Base-by-base conservation (phyloP, 108 stramenopile species). In the Pseudonitzschia multistriata region DNA sequence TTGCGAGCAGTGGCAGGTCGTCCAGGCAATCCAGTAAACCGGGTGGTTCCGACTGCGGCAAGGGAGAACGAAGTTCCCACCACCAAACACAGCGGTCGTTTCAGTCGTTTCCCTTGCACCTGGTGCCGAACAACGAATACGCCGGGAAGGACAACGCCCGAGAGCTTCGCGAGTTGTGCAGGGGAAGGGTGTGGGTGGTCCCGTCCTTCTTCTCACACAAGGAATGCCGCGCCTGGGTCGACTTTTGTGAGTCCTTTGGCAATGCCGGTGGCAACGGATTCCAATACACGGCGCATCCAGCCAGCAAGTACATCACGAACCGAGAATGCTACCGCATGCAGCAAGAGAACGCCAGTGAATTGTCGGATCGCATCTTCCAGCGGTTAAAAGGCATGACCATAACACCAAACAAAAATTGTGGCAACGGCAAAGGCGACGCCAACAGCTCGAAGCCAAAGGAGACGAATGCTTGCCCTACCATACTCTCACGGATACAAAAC, bases 171-270 rank as follows among this genome's bases (percentile, higher is more conserved):
- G 61, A 62, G 37, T 40, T 72, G n/a, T 49, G 59, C 14, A 70
- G 53, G 22, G 71, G 66, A 45, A 33, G 53, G 8, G 68, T 80
- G 24, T 71, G 74, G 65, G 45, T 72, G 15, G n/a, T 80, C 31
- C 66, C 68, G 17, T 54, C 74, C 36, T 80, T 83, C 74, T 70
- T 94, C 11, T 74, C 86, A 13, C 37, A 68, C 22, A 54, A 74
- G 21, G 96, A 96, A 81, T 96, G 96, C 73, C 64, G 73, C 28
- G 79, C 78, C 8, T 96, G 96, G 96, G 86, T 96, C 36, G 49
- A 74, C 21, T 85, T 76, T 56, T 84, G 78, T 49, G 96, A 95
- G 65, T 56, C 68, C 14, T 76, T 72, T 31, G 27, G 29, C 14
- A 14, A 55, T 25, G 13, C 4, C 29, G 8, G 0, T 7, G 33